Base-by-base conservation (phyloP, 306 rosid species). In the Cicer judaicum region DNA sequence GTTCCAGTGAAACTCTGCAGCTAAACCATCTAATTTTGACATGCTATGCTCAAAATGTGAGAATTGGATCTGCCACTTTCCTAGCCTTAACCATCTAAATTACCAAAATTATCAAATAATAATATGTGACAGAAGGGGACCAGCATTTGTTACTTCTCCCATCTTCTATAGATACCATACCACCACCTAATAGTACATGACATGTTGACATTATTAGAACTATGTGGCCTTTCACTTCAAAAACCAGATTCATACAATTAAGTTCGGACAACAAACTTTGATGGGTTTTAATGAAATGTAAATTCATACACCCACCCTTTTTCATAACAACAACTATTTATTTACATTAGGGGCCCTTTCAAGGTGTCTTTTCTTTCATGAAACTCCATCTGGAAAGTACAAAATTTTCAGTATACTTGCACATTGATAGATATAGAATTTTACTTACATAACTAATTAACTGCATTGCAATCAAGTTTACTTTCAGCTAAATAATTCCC, bases 251-350 rank as follows among this genome's bases (percentile, higher is more conserved):
- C 81, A 76, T 76, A 64, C 64, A 70, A 74, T 48, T 52, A 66
- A 70, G 77, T 74, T 85, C 21, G 42, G 85, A 85, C 85, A 78
- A 52, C 77, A 81, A 74, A 76, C 21, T 70, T 48, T 10, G 70
- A 75, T 39, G 79, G 65, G 57, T 74, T 78, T 81, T 78, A 78
- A 74, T 78, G 85, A 78, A 70, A 70, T 74, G 74, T 78, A 70
- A 74, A 65, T 57, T 64, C 79, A 53, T 7, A 66, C 38, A 54
- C 14, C 71, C 77, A 64, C 54, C 50, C 6, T 73, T 49, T 46
- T 61, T 21, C 40, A 57, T 19, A 10, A 64, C 49, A 39, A 15
- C 75, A 57, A 57, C 78, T 75, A 40, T 59, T 47, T 11, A 34
- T 70, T 55, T 62, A 64, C 38, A 16, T 15, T 64, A 6, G 53